These are phyloP conservation scores for Pterocarpus macrocarpus DNA, from an alignment of 306 rosid species.

Conservation along the genomic window DNA sequence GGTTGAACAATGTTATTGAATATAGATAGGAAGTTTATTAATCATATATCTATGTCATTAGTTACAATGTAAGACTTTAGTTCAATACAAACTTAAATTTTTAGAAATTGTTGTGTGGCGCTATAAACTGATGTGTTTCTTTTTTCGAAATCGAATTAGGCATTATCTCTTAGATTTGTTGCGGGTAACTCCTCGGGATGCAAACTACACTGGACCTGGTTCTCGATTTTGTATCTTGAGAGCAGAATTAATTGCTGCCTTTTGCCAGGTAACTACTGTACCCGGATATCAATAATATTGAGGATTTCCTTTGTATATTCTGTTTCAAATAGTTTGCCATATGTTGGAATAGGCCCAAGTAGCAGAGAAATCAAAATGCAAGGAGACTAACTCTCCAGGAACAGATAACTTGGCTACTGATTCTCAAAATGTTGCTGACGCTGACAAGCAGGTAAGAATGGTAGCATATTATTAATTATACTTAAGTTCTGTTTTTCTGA, in stretches of 20 bases:
- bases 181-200: slow-evolving; percentile 93
- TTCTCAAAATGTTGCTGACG: slow-evolving; percentile 50
- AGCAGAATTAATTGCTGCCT: slow-evolving; percentile 74
- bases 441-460: slow-evolving; percentile 52
- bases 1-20: slow-evolving; percentile 23
- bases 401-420: slow-evolving; percentile 44
- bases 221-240: slow-evolving; percentile 82
- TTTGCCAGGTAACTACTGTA: slow-evolving; percentile 66
- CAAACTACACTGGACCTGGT: slow-evolving; percentile 75
- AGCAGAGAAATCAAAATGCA: slow-evolving; percentile 62
- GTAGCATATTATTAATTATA: slow-evolving; percentile 10
- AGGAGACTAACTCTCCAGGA: slow-evolving; percentile 50
- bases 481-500: background rate
- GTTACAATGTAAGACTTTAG: background rate
- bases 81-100: slow-evolving; percentile 5
- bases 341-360: slow-evolving; percentile 62
- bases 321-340: slow-evolving; percentile 20
- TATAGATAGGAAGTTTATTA: background rate
- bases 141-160: slow-evolving; percentile 47
- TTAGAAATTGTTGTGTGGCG: background rate
- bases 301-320: slow-evolving; percentile 24
- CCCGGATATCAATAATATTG: background rate
- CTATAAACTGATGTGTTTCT: slow-evolving; percentile 29
- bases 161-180: slow-evolving; percentile 88
- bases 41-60: background rate